Evolutionary conservation across 352 stramenopile species (phyloP).

Genomic region (Phytophthora hibernalis): DNA sequence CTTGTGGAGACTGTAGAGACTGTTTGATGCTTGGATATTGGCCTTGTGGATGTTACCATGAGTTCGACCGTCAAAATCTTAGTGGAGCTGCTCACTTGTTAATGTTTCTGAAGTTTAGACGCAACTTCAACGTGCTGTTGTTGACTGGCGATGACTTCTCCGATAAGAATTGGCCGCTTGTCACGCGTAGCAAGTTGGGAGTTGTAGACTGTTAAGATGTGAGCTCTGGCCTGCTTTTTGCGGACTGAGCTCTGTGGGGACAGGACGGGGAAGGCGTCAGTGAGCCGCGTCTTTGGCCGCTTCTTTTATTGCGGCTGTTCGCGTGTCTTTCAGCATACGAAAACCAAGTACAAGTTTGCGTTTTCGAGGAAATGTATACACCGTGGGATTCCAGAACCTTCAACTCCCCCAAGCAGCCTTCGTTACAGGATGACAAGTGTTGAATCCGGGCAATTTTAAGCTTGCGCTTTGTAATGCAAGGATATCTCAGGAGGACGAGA

Average conservation of each 20-base stretch:
- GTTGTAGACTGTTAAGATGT: too few relatives aligned
- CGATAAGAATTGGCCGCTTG: background rate
- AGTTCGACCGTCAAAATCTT: constrained; percentile 6
- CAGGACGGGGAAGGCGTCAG: constrained; percentile 7
- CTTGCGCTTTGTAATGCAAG: background rate
- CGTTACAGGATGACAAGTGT: too few relatives aligned
- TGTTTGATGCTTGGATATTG: constrained; percentile 6
- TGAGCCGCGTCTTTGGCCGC: constrained; percentile 1
- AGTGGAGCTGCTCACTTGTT: constrained; percentile 3
- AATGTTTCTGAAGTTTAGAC: constrained; percentile 1
- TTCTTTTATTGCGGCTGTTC: constrained; percentile 33
- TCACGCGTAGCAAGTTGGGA: too few relatives aligned
- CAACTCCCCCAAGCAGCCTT: constrained; percentile 1
- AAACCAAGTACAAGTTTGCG: constrained; percentile 12
- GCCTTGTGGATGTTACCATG: constrained; percentile 26
- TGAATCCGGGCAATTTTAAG: background rate
- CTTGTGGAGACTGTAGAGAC: background rate
- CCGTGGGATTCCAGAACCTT: constrained; percentile 29
- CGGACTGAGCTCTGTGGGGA: constrained; percentile 17
- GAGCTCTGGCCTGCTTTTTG: constrained; percentile 24
- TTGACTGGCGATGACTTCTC: background rate
- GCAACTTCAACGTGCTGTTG: constrained; percentile 21
- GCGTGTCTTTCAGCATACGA: constrained; percentile 21
- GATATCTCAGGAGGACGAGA: constrained; percentile 2
- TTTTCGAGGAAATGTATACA: too few relatives aligned